Conservation (phyloP, 2,329 filamentous ascomycete species). For the Colletotrichum sp. region DNA sequence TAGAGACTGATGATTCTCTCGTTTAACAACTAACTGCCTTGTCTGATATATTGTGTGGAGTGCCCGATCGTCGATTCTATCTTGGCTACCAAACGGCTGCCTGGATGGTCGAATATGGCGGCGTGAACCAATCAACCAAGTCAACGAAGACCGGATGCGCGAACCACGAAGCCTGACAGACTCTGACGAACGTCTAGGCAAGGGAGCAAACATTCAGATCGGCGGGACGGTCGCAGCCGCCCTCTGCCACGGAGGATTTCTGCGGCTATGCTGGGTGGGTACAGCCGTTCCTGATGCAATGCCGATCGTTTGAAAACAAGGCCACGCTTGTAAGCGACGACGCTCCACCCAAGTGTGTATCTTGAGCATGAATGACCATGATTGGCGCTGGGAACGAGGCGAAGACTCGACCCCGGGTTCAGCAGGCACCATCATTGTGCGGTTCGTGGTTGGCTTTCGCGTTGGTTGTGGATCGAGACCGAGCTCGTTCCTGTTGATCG, state of each 20-base stretch:
- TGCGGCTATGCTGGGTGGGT: not conserved
- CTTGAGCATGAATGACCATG: not conserved
- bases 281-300: not conserved
- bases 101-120: not conserved
- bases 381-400: not conserved
- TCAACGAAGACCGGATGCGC: not conserved
- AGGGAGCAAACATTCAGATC: not conserved
- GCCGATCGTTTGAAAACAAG: not conserved
- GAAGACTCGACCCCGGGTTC: not conserved
- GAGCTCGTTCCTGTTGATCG: not conserved
- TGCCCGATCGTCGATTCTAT: not conserved
- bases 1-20: not conserved
- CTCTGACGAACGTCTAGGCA: not conserved
- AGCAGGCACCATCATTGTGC: not conserved
- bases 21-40: not conserved
- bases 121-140: not conserved
- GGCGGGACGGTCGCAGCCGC: not conserved
- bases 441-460: not conserved
- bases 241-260: not conserved
- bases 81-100: not conserved
- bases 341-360: not conserved
- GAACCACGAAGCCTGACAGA: not conserved
- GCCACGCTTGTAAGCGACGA: not conserved
- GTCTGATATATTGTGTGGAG: not conserved
- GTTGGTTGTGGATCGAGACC: not conserved